Conservation (phyloP, 163 green algal species). For the Trebouxia gelatinosa region DNA sequence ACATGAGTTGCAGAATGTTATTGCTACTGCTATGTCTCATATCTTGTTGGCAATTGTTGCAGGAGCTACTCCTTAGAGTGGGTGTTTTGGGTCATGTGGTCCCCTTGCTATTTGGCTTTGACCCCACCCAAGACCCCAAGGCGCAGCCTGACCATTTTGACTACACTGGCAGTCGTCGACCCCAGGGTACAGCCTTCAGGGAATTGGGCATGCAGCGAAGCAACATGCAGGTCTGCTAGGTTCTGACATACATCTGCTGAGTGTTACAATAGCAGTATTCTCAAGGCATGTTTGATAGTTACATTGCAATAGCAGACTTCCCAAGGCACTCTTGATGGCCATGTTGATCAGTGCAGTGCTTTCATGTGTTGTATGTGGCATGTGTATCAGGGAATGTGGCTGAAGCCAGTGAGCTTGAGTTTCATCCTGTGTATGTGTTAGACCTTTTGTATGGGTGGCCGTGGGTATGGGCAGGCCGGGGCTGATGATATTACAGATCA, state of each 20-base stretch:
- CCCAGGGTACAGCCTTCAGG: slow-evolving; percentile 28
- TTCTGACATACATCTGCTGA: no score
- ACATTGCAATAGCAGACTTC: no score
- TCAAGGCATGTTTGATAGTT: no score
- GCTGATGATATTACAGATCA: no score
- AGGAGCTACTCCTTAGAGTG: slow-evolving; percentile 52
- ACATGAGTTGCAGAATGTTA: no score
- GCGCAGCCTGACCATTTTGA: slow-evolving; percentile 17
- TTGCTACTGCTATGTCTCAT: no score
- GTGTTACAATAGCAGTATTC: no score
- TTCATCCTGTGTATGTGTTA: neutral
- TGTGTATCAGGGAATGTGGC: slow-evolving; percentile 49
- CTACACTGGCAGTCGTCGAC: neutral
- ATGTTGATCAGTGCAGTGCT: no score
- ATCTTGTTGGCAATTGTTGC: neutral
- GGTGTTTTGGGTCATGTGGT: slow-evolving; percentile 62
- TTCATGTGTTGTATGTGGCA: slow-evolving; percentile 63
- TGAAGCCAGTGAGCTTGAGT: slow-evolving; percentile 3
- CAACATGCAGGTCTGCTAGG: slow-evolving; percentile 49
- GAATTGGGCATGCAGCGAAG: slow-evolving; percentile 37
- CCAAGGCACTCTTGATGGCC: no score
- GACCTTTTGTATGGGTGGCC: no score
- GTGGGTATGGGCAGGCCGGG: no score
- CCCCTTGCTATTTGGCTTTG: slow-evolving; percentile 75
- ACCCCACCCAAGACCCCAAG: slow-evolving; percentile 56